Base-by-base conservation (phyloP, 2,329 filamentous ascomycete genomes). In the Leptodontidium sp. region DNA sequence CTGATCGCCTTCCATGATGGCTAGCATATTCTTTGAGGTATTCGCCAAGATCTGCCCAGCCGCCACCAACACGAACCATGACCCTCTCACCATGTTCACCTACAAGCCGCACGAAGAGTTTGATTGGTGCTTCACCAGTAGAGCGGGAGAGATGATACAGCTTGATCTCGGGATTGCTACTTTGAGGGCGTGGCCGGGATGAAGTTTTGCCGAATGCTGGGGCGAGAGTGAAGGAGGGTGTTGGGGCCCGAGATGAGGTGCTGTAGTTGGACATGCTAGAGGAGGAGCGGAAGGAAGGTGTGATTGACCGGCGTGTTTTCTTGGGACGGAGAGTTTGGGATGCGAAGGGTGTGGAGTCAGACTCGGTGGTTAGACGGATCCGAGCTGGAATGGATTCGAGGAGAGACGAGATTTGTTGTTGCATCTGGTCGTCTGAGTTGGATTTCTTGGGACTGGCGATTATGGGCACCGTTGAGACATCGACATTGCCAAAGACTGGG, bases 11-110 rank as follows among this genome's bases (percentile, higher is more conserved):
- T 53, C 93, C 92, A 78, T 99, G 96, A 78, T 99, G 96, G 68
- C 90, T 89, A 8, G 94, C 94, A 76, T 98, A 99, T 79, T 97
- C 93, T 74, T 94, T 91, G 52, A 99, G 85, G 77, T 98, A 99
- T 79, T 98, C 96, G 47, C 92, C 95, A 24, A 99, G 84, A 79
- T 99, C 96, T 15, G 94, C 94, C 96, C 96, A 99, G n/a, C 96
- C 96, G 68, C 96, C 96, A 14, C 96, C 96, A 14, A 99, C 95
- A 45, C 96, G 92, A 8, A 99, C 96, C 96, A 99, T 98, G 70
- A 98, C 94, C 63, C 96, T 90, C 80, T 98, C 94, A 17, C 93
- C 93, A 67, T 89, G 86, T 79, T 97, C 94, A 61, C 96, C 96
- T 2, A 99, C 94, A 1, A 94, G 90, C 17, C 96, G 91, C 64